A percentile compares a stretch with the other conserved stretches of the same genome.
Evolutionary conservation across 1,284 basidiomycete species (phyloP).

Genomic region (Naganishia sp.): DNA sequence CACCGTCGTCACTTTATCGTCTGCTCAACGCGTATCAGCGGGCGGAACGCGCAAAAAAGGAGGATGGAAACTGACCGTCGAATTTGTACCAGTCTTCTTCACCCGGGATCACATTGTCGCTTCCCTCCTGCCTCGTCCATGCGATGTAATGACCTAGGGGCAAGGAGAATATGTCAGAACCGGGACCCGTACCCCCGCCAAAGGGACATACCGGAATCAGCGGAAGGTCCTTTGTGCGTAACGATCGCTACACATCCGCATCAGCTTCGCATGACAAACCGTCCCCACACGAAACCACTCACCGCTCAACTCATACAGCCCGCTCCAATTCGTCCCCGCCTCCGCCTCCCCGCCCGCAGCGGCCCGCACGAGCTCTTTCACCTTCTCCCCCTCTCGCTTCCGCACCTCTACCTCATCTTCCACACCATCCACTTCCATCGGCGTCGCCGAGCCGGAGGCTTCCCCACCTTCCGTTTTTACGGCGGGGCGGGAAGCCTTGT

Average conservation of each 20-base stretch:
- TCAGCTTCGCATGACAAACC: background rate
- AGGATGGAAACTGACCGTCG: constrained; percentile 43
- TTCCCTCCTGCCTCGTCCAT: constrained; percentile 57
- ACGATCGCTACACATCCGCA: constrained; percentile 68
- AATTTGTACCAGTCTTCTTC: constrained; percentile 71
- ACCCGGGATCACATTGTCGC: constrained; percentile 34
- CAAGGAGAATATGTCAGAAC: constrained; percentile 29
- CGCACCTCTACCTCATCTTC: constrained; percentile 28
- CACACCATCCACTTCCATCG: constrained; percentile 27
- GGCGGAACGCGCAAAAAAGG: too few species aligned
- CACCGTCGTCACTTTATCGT: constrained; percentile 72
- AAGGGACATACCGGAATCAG: constrained; percentile 66
- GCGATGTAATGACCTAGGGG: constrained; percentile 76
- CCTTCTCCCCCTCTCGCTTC: constrained; percentile 47
- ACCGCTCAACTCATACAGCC: constrained; percentile 54
- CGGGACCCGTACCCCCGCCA: background rate
- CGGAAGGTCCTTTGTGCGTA: constrained; percentile 93
- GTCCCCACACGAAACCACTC: constrained; percentile 32
- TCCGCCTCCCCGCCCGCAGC: constrained; percentile 33
- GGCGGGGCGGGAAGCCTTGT: constrained; percentile 53
- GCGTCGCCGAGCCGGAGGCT: constrained; percentile 11
- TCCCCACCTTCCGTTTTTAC: background rate
- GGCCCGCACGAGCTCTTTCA: constrained; percentile 40
- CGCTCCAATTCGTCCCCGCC: constrained; percentile 42
- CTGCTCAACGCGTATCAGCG: constrained; percentile 56